Evolutionary conservation across 1,139 yeast genomes (phyloP).

Genomic region (Taphrina confusa): DNA sequence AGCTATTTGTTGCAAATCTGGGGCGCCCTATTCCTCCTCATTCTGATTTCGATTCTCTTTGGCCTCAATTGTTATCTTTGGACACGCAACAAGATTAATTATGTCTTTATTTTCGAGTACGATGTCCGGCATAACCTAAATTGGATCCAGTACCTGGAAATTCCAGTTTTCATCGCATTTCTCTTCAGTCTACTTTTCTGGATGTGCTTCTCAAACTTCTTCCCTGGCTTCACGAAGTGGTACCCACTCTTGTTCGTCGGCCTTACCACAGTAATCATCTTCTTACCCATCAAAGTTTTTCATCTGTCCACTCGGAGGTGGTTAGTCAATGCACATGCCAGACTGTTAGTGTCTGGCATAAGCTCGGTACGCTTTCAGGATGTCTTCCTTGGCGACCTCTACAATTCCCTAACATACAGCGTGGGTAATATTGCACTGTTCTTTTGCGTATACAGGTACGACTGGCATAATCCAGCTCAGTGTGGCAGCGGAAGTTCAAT

Average conservation of each 20-base stretch:
- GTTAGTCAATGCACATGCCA: constrained; percentile 69
- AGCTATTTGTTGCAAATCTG: constrained; percentile 72
- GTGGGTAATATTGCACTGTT: constrained; percentile 82
- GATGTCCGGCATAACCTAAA: constrained; percentile 70
- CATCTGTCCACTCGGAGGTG: constrained; percentile 66
- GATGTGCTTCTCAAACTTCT: constrained; percentile 72
- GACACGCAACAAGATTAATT: constrained; percentile 74
- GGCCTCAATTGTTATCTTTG: constrained; percentile 71
- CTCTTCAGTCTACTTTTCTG: constrained; percentile 61
- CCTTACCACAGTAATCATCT: constrained; percentile 53
- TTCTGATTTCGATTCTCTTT: constrained; percentile 62
- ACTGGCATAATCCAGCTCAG: constrained; percentile 56
- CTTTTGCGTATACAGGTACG: constrained; percentile 74
- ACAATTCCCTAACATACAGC: constrained; percentile 84
- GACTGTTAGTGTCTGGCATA: constrained; percentile 76
- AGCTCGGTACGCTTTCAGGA: constrained; percentile 95
- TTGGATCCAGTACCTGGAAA: constrained; percentile 61
- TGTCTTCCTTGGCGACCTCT: constrained; percentile 86
- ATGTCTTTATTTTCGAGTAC: constrained; percentile 88
- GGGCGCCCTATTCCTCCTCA: constrained; percentile 81
- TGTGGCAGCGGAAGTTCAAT: constrained; percentile 83
- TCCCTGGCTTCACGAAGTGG: constrained; percentile 66
- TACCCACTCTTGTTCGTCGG: constrained; percentile 83
- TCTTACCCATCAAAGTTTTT: constrained; percentile 61
- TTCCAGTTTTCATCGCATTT: constrained; percentile 52